Conservation (phyloP, 1,284 basidiomycete genomes). For the Fomitopsis palustris region DNA sequence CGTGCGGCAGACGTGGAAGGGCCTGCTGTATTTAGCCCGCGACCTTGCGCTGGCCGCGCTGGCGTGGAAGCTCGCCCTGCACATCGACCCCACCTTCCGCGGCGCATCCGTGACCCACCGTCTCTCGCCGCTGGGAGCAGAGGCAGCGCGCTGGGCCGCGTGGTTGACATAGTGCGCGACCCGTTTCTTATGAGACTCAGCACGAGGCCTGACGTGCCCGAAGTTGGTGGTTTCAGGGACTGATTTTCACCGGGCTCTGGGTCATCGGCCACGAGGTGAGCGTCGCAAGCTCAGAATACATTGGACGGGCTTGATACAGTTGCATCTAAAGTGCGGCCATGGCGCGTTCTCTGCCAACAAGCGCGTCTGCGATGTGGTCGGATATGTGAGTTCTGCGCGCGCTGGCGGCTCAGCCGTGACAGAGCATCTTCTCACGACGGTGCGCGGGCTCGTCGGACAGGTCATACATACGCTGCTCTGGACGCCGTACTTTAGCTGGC, state of each 20-base stretch:
- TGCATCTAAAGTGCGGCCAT: conserved; percentile 27
- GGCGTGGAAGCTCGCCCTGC: conserved; percentile 41
- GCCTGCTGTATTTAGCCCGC: conserved; percentile 29
- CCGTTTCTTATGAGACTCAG: not conserved
- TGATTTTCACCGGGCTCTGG: conserved; percentile 58
- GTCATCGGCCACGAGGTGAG: conserved; percentile 58
- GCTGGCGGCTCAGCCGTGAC: not conserved
- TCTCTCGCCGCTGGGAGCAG: conserved; percentile 34
- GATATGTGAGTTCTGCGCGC: conserved; percentile 21
- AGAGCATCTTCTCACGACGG: not conserved
- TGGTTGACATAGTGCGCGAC: conserved; percentile 34
- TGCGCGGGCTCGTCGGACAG: conserved; percentile 13
- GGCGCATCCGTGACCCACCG: conserved; percentile 19
- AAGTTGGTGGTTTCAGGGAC: conserved; percentile 63
- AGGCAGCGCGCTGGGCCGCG: conserved; percentile 36
- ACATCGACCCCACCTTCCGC: conserved; percentile 45
- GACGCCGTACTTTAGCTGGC: conserved; percentile 41
- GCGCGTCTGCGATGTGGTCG: conserved; percentile 23
- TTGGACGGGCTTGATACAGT: not conserved
- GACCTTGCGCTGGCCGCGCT: conserved; percentile 44
- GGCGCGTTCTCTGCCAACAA: conserved; percentile 25
- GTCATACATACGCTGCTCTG: conserved; percentile 30
- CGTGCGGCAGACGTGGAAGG: conserved; percentile 22
- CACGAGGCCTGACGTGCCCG: not conserved
- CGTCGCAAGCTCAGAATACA: not conserved